Base-by-base conservation (phyloP, 2,329 filamentous ascomycete genomes). In the Emmonsiellopsis sp. region DNA sequence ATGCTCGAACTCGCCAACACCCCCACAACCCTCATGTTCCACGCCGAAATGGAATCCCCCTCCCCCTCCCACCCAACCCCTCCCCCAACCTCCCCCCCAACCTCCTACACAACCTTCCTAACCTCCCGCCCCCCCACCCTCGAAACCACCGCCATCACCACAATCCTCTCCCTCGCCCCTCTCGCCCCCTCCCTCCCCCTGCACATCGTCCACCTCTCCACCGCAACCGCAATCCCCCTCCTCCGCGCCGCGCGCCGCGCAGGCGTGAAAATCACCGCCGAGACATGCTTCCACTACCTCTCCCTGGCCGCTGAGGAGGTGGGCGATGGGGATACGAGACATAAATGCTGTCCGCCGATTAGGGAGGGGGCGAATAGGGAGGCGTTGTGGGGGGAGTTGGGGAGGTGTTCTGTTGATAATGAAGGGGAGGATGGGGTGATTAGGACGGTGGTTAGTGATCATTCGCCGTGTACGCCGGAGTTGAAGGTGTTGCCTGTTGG, bases 271-370 rank as follows among this genome's bases (percentile, higher is more conserved):
- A 89, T 96, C 72, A 95, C 90, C 0, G 90, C 91, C 52, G 91
- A 95, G 73, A 95, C 91, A 2, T 95, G 91, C 74, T 95, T 94
- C 78, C 91, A 95, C 75, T 96, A 95, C 70, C 82, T 96, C 11
- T 87, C 86, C 3, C 78, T 96, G 1, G 85, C 88, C 0, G 84
- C 90, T 0, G 91, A 96, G 73, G 78, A 85, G 59, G 87, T 96
- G 54, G 78, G 82, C 54, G 82, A 89, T 59, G 91, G 91, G 44
- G 91, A 96, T 70, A 95, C 90, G 31, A 75, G 91, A 54, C 90
- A 95, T 76, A 96, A 96, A 72, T 96, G 91, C 78, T 95, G 91
- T 70, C 91, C 91, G 31, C 91, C 91, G 0, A 95, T 96, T 67
- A 86, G 91, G 52, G 84, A 82, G 58, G 82, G 85, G 63, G 74